Evolutionary conservation across 805 yeast species (phyloP).

Genomic region (Lipomyces starkeyi): DNA sequence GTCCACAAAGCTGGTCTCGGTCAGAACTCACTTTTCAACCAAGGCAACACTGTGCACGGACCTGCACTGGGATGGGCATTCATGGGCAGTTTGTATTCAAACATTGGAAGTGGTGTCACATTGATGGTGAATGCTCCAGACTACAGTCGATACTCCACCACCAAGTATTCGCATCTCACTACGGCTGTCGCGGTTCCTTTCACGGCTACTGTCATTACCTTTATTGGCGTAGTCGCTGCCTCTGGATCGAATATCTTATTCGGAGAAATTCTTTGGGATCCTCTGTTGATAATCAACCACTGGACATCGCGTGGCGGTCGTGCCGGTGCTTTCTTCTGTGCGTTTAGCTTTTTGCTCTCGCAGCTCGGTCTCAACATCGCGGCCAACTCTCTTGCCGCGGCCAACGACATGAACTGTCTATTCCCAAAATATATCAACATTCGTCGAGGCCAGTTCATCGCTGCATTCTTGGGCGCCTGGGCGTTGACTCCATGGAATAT

Average conservation of each 20-base stretch:
- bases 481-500: slow-evolving; percentile 53
- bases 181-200: slow-evolving; percentile 29
- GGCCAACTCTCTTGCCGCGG: slow-evolving; percentile 45
- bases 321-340: slow-evolving; percentile 52
- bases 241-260: slow-evolving; percentile 33
- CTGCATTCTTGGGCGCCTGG: slow-evolving; percentile 47
- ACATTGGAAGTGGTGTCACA: slow-evolving; percentile 50
- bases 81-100: slow-evolving; percentile 49
- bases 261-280: slow-evolving; percentile 37
- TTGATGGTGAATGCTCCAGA: slow-evolving; percentile 52
- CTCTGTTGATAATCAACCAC: slow-evolving; percentile 46
- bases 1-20: slow-evolving; percentile 44
- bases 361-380: slow-evolving; percentile 37
- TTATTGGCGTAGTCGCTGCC: slow-evolving; percentile 35
- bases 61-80: slow-evolving; percentile 50
- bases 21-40: slow-evolving; percentile 11
- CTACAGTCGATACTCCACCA: slow-evolving; percentile 50
- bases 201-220: slow-evolving; percentile 24
- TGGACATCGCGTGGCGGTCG: slow-evolving; percentile 50
- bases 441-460: slow-evolving; percentile 54
- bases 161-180: slow-evolving; percentile 44
- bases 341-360: slow-evolving; percentile 50
- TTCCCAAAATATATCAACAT: slow-evolving; percentile 55
- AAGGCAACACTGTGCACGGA: slow-evolving; percentile 40
- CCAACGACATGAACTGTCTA: slow-evolving; percentile 52